Evolutionary conservation across 768 basidiomycete species (phyloP).

Genomic region (Leccinum disarticulatum): DNA sequence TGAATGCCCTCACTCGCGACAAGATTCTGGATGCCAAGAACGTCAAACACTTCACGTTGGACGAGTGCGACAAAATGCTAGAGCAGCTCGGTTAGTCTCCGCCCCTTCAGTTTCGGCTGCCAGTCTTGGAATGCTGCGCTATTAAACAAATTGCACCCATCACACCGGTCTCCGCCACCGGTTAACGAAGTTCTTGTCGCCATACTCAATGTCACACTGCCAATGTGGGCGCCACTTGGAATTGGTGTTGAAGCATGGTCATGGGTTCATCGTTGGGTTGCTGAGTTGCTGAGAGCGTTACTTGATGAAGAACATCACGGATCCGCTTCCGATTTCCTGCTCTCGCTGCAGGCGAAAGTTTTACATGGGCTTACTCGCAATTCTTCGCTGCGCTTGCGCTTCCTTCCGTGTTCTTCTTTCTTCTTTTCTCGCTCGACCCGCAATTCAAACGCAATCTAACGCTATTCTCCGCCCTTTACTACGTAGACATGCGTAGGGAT

Average conservation of each 20-base stretch:
- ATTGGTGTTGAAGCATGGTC: slow-evolving; percentile 40
- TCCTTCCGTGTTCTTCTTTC: slow-evolving; percentile 40
- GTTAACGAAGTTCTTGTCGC: slow-evolving; percentile 38
- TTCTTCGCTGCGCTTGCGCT: slow-evolving; percentile 14
- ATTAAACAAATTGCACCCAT: slow-evolving; percentile 48
- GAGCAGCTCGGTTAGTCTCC: slow-evolving; percentile 99
- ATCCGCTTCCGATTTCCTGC: slow-evolving; percentile 34
- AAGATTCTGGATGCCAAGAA: slow-evolving; percentile 93
- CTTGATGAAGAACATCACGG: slow-evolving; percentile 37
- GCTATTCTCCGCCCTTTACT: slow-evolving; percentile 51
- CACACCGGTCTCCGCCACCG: slow-evolving; percentile 34
- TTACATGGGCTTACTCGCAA: slow-evolving; percentile 17
- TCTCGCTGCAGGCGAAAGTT: slow-evolving; percentile 27
- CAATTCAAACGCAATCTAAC: slow-evolving; percentile 62
- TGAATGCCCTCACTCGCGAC: slow-evolving; percentile 94
- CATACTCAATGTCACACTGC: slow-evolving; percentile 38
- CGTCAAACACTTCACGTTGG: slow-evolving; percentile 99
- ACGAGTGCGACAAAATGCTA: slow-evolving; percentile 99
- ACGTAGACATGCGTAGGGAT: slow-evolving; percentile 98
- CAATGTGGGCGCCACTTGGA: slow-evolving; percentile 41
- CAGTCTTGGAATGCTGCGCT: slow-evolving; percentile 39
- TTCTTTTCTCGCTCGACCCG: slow-evolving; percentile 49
- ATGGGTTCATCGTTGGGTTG: slow-evolving; percentile 36
- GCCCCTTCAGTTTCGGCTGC: slow-evolving; percentile 68
- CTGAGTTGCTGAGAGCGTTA: slow-evolving; percentile 38